Evolutionary conservation across 148 eudicot genomes (phyloP), one percentile per base, ranked within the genome.

Genomic region (Agrostemma githago): DNA sequence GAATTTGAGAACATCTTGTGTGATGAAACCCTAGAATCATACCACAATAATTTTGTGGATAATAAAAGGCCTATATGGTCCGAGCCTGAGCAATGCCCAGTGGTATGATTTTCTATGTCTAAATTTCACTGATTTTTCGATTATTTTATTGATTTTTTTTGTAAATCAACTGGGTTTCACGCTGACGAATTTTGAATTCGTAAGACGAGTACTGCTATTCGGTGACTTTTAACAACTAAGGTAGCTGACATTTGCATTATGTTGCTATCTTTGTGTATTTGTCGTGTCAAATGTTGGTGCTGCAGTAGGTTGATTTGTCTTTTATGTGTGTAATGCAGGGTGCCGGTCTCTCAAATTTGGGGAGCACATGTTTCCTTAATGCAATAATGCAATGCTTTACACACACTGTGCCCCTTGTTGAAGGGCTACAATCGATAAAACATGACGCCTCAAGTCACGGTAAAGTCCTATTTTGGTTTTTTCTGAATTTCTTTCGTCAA

Each of bases 361-460:
- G 92, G 16, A 86, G 88, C 74, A 90, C 96, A 10, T 90, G 96
- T 77, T 90, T 86, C 80, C 77, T 90, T 8, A 90, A 90, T 84
- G 87, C 88, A 1, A 78, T 90, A 60, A 48, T 94, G 79, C 98
- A 94, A 70, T 94, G 97, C 79, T 87, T 89, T 67, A 88, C 85
- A 0, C 97, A 94, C 68, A 88, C 93, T 2, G 98, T 92, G 64
- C 88, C 89, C 3, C 82, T 94, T 66, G 87, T 91, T 82, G 79
- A 80, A 75, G 90, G 92, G 48, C 78, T 94, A 59, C 78, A 76
- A 26, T 74, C 84, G 4, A 67, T 72, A 65, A 72, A 79, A 67
- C 88, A 87, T 42, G 83, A 70, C 5, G 40, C 67, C n/a, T 85
- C 87, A 20, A 81, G 80, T 74, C 83, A 89, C 8, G 72, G 96